These are phyloP conservation scores for Metschnikowia amazonensis DNA, from an alignment of 805 yeast species.

Conservation along the genomic window DNA sequence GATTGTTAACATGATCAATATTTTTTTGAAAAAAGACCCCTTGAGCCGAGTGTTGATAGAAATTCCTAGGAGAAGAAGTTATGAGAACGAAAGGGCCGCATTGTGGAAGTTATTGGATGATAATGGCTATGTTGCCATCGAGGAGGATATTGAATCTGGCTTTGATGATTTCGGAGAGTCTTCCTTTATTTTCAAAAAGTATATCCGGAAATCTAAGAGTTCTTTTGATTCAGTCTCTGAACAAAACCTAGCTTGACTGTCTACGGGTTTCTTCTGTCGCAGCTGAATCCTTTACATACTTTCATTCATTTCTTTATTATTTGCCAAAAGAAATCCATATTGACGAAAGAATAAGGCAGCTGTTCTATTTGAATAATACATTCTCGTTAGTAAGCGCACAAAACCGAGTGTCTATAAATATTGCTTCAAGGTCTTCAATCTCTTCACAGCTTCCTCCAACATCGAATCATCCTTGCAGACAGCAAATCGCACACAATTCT, in stretches of 20 bases:
- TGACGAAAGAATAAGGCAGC: background rate
- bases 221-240: background rate
- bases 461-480: slow-evolving; percentile 89
- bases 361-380: background rate
- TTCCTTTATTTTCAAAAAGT: slow-evolving; percentile 48
- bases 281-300: background rate
- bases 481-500: slow-evolving; percentile 86
- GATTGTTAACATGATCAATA: slow-evolving; percentile 57
- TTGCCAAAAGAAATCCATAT: background rate
- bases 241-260: background rate
- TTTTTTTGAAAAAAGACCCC: slow-evolving; percentile 35
- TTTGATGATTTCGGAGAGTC: slow-evolving; percentile 83
- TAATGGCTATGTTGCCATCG: slow-evolving; percentile 31
- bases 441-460: slow-evolving; percentile 74
- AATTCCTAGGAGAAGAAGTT: slow-evolving; percentile 69
- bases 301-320: background rate
- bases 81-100: slow-evolving; percentile 56
- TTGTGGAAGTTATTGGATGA: slow-evolving; percentile 54
- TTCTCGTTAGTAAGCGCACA: background rate
- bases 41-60: slow-evolving; percentile 58
- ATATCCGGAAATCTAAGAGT: background rate
- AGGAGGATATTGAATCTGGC: slow-evolving; percentile 54
- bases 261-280: background rate
- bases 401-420: slow-evolving; percentile 33
- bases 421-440: slow-evolving; percentile 66